A percentile compares a stretch with the other conserved stretches of the same genome.
Conservation (phyloP, 305 asterid genomes). For the Plantago coronopus region DNA sequence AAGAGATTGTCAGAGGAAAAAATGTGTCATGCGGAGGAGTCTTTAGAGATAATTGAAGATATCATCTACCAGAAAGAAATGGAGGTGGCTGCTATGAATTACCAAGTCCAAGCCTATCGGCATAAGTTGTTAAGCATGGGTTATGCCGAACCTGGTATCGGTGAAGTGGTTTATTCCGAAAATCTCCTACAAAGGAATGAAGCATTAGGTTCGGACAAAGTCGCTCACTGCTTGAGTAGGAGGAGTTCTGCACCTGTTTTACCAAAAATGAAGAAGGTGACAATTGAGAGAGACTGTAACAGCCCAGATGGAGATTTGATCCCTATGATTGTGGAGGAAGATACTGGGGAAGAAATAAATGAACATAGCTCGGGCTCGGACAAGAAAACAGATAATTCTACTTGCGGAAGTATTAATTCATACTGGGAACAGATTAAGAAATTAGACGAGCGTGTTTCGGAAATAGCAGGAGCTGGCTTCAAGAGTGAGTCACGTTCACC, state of each 20-base stretch:
- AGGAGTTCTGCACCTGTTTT: constrained; percentile 59
- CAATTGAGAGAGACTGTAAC: constrained; percentile 34
- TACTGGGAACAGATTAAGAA: constrained; percentile 65
- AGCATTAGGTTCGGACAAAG: constrained; percentile 27
- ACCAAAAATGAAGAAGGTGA: constrained; percentile 39
- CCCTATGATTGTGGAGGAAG: constrained; percentile 38
- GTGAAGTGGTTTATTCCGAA: constrained; percentile 49
- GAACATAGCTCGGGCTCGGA: constrained; percentile 33
- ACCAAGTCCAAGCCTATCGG: constrained; percentile 68
- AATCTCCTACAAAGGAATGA: constrained; percentile 48
- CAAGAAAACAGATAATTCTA: constrained; percentile 36
- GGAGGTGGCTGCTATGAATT: constrained; percentile 73
- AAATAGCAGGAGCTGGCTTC: constrained; percentile 51
- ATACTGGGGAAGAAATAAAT: constrained; percentile 26
- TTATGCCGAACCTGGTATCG: constrained; percentile 45
- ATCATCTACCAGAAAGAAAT: constrained; percentile 76
- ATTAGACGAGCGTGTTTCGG: constrained; percentile 51
- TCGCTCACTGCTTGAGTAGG: constrained; percentile 36
- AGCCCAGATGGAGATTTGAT: constrained; percentile 30
- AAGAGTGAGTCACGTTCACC: constrained; percentile 36
- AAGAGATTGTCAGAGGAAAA: constrained; percentile 83
- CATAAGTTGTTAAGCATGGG: constrained; percentile 67
- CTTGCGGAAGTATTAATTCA: constrained; percentile 36
- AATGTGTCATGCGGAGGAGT: constrained; percentile 81
- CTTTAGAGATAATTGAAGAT: constrained; percentile 71